Evolutionary conservation across 352 stramenopile genomes (phyloP).

Genomic region (Pythium aquatile): DNA sequence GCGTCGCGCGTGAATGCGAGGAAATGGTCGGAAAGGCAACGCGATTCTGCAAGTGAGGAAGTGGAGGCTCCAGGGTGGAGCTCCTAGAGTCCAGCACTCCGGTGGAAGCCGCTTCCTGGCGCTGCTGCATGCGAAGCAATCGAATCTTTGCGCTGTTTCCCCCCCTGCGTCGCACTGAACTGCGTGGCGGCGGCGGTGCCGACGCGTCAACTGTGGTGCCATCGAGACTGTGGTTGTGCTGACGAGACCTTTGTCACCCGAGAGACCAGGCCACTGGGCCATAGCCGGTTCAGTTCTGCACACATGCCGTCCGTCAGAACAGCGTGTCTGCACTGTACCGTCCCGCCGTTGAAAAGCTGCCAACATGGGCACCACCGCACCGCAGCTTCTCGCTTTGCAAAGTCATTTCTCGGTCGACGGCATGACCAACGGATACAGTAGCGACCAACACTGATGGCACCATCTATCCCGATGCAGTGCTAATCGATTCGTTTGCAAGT

Average conservation of each 20-base stretch:
- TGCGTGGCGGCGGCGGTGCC: not conserved
- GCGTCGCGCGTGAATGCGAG: conserved; percentile 13
- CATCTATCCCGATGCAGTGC: too few relatives aligned
- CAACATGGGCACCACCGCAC: not conserved
- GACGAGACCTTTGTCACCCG: not conserved
- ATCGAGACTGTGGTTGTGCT: not conserved
- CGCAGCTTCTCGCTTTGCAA: not conserved
- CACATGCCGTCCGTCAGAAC: not conserved
- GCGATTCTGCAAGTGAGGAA: not conserved
- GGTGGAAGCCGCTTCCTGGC: not conserved
- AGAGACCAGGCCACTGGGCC: not conserved
- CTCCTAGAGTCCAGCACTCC: not conserved
- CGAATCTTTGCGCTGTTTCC: not conserved
- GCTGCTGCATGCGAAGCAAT: conserved; percentile 1
- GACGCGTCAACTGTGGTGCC: not conserved
- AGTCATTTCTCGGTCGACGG: not conserved
- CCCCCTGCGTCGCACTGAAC: not conserved
- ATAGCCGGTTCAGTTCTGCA: not conserved
- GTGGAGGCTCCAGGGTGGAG: too few relatives aligned
- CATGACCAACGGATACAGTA: not conserved
- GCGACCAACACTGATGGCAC: too few relatives aligned
- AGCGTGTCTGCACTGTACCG: too few relatives aligned
- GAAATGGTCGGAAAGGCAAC: not conserved
- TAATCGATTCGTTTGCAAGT: not conserved
- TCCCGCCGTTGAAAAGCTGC: not conserved